These are phyloP conservation scores for Diospyros lotus DNA, from an alignment of 148 eudicot genomes.

Conservation along the genomic window DNA sequence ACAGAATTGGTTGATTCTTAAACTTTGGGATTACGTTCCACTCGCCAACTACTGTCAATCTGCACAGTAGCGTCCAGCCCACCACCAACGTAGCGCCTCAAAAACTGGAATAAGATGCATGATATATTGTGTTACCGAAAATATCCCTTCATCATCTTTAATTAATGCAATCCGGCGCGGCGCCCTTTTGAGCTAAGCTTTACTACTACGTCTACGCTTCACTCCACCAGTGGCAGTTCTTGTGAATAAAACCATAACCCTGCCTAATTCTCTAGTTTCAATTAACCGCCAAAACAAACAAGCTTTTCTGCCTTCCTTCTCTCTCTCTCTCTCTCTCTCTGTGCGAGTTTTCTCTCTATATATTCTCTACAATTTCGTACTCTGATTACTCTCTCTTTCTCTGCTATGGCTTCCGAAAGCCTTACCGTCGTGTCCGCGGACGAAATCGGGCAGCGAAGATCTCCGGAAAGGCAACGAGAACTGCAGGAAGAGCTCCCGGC, in stretches of 20 bases:
- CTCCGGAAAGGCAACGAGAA: background rate
- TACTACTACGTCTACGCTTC: too few relatives aligned
- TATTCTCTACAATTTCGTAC: background rate
- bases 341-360: background rate
- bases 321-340: background rate
- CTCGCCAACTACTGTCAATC: too few relatives aligned
- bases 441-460: background rate
- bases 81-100: too few relatives aligned
- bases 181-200: too few relatives aligned
- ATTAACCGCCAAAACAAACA: constrained; percentile 12
- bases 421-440: background rate
- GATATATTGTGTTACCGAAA: too few relatives aligned
- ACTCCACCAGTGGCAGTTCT: background rate
- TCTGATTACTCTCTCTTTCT: background rate
- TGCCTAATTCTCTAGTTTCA: constrained; percentile 1
- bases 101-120: too few relatives aligned
- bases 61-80: too few relatives aligned
- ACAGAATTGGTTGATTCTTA: too few relatives aligned
- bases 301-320: background rate
- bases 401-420: background rate
- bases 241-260: background rate
- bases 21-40: too few relatives aligned
- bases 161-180: too few relatives aligned
- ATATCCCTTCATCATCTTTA: too few relatives aligned
- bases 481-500: background rate